Base-by-base conservation (phyloP, 768 basidiomycete species). In the Hydnomerulius pinastri region DNA sequence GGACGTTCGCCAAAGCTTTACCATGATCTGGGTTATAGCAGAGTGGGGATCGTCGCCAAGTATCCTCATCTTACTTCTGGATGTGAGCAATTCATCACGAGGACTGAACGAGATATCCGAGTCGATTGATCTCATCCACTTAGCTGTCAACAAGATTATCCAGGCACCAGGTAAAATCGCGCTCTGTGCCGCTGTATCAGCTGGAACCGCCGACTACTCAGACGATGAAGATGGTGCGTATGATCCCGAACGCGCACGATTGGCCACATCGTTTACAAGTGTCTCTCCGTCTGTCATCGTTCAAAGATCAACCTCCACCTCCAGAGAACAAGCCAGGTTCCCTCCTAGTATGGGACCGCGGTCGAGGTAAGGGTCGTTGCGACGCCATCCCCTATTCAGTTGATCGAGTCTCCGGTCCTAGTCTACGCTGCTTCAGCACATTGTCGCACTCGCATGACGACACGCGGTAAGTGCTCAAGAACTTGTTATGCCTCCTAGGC, bases 91-190 rank as follows among this genome's bases (percentile, higher is more conserved):
- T 43, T 9, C 24, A 29, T 17, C 29, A n/a, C n/a, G 10, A 4
- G 29, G 37, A 28, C 46, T 10, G 35, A 39, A 25, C 46, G 53
- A 18, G 23, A 17, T 39, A 25, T 24, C 9, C 11, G 15, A 15
- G 24, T 43, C 20, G 42, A 20, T 42, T 54, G 37, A 57, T 47
- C 8, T 42, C 10, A 12, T 25, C 48, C 36, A 40, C 61, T 32
- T 36, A 82, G 85, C 75, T 27, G 73, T 85, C 50, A 80, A 77
- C 53, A 75, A 68, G 32, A 74, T 86, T 20, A 65, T 77, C 13
- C 85, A 86, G 51, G 63, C 58, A 8, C 64, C 69, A 8, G 68
- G 63, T 1, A 71, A 62, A 27, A 68, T 79, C 3, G 73, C 75
- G 15, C 70, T 80, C 27, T 72, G 74, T 20, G 77, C 79, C 44